Evolutionary conservation across 352 stramenopile species (phyloP), one percentile per base, ranked within the genome.

Genomic region (Phytophthora pseudosyringae): DNA sequence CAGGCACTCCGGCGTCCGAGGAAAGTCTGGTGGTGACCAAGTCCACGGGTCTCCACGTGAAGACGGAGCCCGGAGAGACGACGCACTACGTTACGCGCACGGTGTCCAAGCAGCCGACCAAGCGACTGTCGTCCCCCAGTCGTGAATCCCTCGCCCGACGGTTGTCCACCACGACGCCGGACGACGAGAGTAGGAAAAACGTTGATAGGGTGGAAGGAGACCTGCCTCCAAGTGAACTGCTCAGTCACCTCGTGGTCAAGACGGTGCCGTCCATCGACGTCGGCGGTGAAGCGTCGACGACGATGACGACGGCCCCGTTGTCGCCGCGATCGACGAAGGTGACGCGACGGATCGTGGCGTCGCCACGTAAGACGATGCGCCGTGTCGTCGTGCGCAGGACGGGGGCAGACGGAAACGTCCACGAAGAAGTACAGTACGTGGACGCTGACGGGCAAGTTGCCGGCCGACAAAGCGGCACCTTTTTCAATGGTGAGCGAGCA

Each of bases 41-140:
- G 11, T 54, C 47, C 12, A 12, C n/a, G 4, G 49, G 10, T 33
- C 3, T 56, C 29, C 5, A 38, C 5, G 38, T 48, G 1, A 61
- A 54, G 18, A 18, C 33, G 8, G 61, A 50, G 18, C 15, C 43
- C 18, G 9, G 21, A 26, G 38, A 49, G 40, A 53, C 40, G 4
- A 53, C 40, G 4, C 47, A 59, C 4, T 43, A 51, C 16, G 61
- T 59, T 5, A 54, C 45, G 10, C 46, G 56, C 8, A 47, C 52
- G 8, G 41, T 38, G 28, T 31, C 28, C 18, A 76, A 76, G 11
- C 68, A 76, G 31, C 58, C 52, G 13, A 79, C 67, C 18, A 79
- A 79, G 63, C 58, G 57, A 36, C 45, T 79, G 21, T 76, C 71
- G 40, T 76, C 58, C 48, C 54, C 67, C 1, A 79, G 67, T 74